Evolutionary conservation across 2,329 filamentous ascomycete species (phyloP).

Genomic region (Verticillium dahliae): DNA sequence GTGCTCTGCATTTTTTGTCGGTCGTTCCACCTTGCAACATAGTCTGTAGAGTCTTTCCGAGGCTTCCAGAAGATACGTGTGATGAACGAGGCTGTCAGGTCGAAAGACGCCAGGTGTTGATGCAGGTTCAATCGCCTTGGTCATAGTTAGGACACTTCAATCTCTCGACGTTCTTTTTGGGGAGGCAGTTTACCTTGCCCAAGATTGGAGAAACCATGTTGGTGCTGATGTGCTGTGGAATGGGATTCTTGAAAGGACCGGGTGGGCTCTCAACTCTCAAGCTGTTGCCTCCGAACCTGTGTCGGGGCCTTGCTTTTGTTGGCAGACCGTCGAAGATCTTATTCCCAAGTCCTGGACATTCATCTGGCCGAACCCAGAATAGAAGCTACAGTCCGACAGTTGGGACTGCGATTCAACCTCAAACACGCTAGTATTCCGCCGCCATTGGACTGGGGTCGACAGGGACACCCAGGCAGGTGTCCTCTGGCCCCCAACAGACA

Average conservation of each 20-base stretch:
- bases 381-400: background rate
- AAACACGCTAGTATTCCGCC: background rate
- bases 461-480: background rate
- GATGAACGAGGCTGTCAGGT: background rate
- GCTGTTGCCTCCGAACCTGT: background rate
- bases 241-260: too few species aligned
- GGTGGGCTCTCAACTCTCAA: too few species aligned
- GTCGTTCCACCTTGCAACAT: too few species aligned
- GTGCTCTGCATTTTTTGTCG: too few species aligned
- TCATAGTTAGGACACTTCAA: background rate
- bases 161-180: background rate
- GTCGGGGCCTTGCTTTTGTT: background rate
- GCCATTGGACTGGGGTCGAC: background rate
- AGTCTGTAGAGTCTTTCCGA: background rate
- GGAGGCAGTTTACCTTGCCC: background rate
- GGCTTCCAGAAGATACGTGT: background rate
- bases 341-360: background rate
- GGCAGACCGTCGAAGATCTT: background rate
- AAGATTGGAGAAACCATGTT: background rate
- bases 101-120: background rate
- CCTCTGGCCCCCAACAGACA: background rate
- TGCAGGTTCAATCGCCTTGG: background rate
- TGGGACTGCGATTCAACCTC: background rate
- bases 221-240: background rate
- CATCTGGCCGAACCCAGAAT: background rate